These are phyloP conservation scores for Globisporangium viniferum DNA, from an alignment of 352 stramenopile genomes.

Conservation along the genomic window DNA sequence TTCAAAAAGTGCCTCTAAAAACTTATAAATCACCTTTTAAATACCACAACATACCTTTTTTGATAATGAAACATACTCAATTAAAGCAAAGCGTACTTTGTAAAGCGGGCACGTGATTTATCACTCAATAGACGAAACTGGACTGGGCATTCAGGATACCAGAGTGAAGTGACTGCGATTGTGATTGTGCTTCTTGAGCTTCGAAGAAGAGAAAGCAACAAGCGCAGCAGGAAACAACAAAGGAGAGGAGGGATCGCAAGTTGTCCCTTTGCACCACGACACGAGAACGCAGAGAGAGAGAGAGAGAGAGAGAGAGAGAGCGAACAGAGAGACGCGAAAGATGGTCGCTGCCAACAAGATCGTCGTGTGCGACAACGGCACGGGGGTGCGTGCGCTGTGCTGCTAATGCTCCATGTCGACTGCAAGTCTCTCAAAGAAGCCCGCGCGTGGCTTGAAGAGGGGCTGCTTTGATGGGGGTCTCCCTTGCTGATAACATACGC, in stretches of 20 bases:
- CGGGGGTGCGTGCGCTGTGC: conserved; percentile 46
- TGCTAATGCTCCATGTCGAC: not conserved
- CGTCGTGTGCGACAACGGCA: conserved; percentile 88
- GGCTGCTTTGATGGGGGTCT: too few species aligned
- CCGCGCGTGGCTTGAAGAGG: not conserved
- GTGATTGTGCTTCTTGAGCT: conserved; percentile 13
- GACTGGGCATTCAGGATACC: conserved; percentile 1
- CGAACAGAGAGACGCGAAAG: not conserved
- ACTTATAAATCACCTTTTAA: not conserved
- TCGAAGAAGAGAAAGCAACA: conserved; percentile 6
- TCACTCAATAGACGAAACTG: not conserved
- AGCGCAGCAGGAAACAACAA: not conserved
- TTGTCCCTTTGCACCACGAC: not conserved
- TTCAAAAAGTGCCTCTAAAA: not conserved
- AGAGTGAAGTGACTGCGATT: not conserved
- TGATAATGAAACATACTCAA: too few species aligned
- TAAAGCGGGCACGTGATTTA: too few species aligned
- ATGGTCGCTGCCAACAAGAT: conserved; percentile 89
- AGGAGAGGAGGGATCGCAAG: not conserved
- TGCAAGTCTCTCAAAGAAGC: not conserved
- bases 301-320: conserved; percentile 3
- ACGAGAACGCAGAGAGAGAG: not conserved
- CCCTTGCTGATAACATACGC: too few species aligned
- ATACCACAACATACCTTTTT: not conserved
- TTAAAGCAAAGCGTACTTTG: too few species aligned